Conservation (phyloP, 2,329 filamentous ascomycete genomes). For the Phaeosphaeria sp. region DNA sequence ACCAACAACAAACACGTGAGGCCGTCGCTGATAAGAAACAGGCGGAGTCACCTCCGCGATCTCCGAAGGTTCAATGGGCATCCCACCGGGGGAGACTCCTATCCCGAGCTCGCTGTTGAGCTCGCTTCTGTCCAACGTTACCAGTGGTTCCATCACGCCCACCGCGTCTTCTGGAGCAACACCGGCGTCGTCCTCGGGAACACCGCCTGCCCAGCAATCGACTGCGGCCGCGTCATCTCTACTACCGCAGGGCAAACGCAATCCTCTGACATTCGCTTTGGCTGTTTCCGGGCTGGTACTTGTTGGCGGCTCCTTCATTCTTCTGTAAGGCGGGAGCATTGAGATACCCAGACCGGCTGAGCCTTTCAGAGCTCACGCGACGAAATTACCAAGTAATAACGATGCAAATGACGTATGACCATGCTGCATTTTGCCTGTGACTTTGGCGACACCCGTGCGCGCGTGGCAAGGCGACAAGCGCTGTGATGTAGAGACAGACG, state of each 20-base stretch:
- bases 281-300: conserved; percentile 27
- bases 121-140: background rate
- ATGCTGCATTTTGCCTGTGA: too few relatives aligned
- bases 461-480: background rate
- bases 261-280: conserved; percentile 21
- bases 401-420: background rate
- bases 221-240: conserved; percentile 25
- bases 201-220: conserved; percentile 18
- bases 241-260: conserved; percentile 14
- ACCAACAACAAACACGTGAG: background rate
- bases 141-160: background rate
- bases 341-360: background rate
- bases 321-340: conserved; percentile 19
- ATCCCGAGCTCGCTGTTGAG: background rate
- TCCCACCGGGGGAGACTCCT: background rate
- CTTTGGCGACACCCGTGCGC: background rate
- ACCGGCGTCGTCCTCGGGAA: conserved; percentile 8
- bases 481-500: background rate
- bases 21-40: conserved; percentile 10
- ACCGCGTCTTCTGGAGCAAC: background rate
- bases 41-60: conserved; percentile 1
- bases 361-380: background rate
- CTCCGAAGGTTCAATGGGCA: conserved; percentile 16
- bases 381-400: background rate
- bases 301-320: conserved; percentile 33